Base-by-base conservation (phyloP, 352 stramenopile genomes). In the Phytopythium chamaehyphon region DNA sequence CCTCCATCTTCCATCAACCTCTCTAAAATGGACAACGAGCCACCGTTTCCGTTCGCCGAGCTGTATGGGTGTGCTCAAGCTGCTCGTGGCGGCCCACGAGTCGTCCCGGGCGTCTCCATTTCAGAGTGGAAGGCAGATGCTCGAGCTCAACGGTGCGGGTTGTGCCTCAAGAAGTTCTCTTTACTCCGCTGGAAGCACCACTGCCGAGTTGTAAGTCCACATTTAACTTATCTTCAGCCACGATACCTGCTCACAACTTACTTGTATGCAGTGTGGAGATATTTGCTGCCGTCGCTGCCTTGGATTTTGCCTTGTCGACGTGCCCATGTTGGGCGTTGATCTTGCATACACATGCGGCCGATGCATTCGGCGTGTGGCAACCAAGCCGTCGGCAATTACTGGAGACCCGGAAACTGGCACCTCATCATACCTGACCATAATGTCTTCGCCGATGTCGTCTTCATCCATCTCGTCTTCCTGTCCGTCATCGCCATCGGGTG, bases 281-380 rank as follows among this genome's bases (percentile, higher is more conserved):
- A 63, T 90, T 51, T 90, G 72, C 51, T 90, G 76, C 49, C 61
- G 74, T 47, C 65, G 74, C 10, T 90, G 76, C 54, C 64, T 90
- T 11, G 76, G 70, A 5, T 88, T 85, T 53, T 78, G 75, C 49
- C 64, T 90, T 37, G 79, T 90, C 11, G 70, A 88, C 49, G 73
- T 90, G 26, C 79, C 79, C 0, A 52, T 75, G 10, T 59, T 76
- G 14, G 79, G 79, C 1, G 70, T 88, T 10, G 76, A 90, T 44
- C 73, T 88, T 35, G 69, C 72, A 1, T 88, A 79, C 62, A 86
- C 79, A 1, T 90, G 79, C 24, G 66, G 70, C 36, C 62, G 66
- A 6, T 90, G 79, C 37, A 76, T 90, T 24, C 71, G 71, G 21
- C 76, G 71, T 10, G 74, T 83, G 58, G 73, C 71, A 18, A 44